Evolutionary conservation across 2,329 filamentous ascomycete genomes (phyloP).

Genomic region (Fusarium neocosmosporiellum): DNA sequence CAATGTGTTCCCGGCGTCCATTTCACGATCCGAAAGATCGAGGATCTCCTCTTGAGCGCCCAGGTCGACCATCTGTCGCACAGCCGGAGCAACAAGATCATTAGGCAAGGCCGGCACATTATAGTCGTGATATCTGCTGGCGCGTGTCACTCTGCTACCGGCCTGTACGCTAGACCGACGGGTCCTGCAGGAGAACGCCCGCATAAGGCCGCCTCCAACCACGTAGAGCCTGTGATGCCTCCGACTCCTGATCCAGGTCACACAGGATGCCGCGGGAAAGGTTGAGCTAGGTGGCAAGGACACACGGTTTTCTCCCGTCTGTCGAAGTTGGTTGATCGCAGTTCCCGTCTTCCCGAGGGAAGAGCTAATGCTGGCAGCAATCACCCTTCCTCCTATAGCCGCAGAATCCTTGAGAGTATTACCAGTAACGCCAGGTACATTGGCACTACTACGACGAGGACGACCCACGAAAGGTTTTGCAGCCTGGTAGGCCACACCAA

Average conservation of each 20-base stretch:
- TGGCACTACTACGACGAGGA: conserved; percentile 63
- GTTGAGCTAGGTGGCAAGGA: conserved; percentile 70
- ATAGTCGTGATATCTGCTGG: conserved; percentile 73
- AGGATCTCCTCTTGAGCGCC: conserved; percentile 66
- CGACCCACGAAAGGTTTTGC: conserved; percentile 70
- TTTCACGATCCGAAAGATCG: conserved; percentile 63
- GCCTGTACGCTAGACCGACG: conserved; percentile 65
- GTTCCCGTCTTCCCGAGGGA: conserved; percentile 80
- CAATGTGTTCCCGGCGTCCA: conserved; percentile 66
- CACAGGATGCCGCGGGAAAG: conserved; percentile 68
- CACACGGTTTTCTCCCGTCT: conserved; percentile 80
- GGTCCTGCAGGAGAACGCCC: conserved; percentile 71
- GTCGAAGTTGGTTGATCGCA: conserved; percentile 76
- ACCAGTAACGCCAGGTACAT: conserved; percentile 48
- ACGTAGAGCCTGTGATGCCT: conserved; percentile 73
- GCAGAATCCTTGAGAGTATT: conserved; percentile 68
- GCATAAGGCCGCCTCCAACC: conserved; percentile 73
- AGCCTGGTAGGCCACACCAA: conserved; percentile 77
- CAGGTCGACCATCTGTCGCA: conserved; percentile 63
- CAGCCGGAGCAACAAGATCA: conserved; percentile 65
- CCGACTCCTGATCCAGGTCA: conserved; percentile 73
- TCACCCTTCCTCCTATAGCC: conserved; percentile 76
- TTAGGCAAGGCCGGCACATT: conserved; percentile 73
- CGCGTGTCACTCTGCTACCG: conserved; percentile 63
- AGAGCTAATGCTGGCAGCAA: conserved; percentile 79